phyloP scores from a whole-genome alignment of 345 rosid genomes.

The Trapa incisa region DNA sequence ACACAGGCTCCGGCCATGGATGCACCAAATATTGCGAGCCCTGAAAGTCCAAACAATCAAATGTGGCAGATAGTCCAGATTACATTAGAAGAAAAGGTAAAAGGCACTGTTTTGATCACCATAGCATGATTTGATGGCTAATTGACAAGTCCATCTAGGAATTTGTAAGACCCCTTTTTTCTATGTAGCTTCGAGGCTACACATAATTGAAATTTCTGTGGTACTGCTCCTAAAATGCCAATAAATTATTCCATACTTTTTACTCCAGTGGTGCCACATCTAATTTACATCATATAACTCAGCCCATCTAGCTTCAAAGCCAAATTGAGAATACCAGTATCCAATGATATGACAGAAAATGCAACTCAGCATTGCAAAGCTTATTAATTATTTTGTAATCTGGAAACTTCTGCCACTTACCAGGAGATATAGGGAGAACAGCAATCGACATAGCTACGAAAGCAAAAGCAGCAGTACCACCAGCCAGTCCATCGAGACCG shows the following conservation, averaged over 20 bases:
- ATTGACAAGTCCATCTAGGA: too few species aligned
- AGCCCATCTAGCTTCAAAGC: neutral
- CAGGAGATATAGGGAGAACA: slow-evolving; percentile 83
- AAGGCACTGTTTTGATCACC: neutral
- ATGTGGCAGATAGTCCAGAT: slow-evolving; percentile 5
- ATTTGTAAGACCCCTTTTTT: too few species aligned
- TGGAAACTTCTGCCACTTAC: slow-evolving; percentile 27
- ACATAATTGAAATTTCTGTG: neutral
- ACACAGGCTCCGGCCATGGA: slow-evolving; percentile 95
- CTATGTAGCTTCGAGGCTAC: neutral
- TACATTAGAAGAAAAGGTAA: neutral
- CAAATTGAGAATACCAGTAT: neutral
- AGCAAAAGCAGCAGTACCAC: slow-evolving; percentile 74
- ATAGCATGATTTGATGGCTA: neutral
- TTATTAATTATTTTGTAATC: neutral
- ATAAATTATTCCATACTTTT: neutral
- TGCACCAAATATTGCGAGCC: slow-evolving; percentile 75
- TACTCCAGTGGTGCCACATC: neutral
- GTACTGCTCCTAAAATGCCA: neutral
- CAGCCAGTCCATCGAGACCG: slow-evolving; percentile 82
- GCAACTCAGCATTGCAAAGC: neutral
- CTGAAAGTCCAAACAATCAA: slow-evolving; percentile 24
- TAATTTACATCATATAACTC: neutral
- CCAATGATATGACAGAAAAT: neutral
- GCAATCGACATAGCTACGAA: slow-evolving; percentile 77